Evolutionary conservation across 331 rosid species (phyloP), one percentile per base, ranked within the genome.

Genomic region (Phaseolus coccineus): DNA sequence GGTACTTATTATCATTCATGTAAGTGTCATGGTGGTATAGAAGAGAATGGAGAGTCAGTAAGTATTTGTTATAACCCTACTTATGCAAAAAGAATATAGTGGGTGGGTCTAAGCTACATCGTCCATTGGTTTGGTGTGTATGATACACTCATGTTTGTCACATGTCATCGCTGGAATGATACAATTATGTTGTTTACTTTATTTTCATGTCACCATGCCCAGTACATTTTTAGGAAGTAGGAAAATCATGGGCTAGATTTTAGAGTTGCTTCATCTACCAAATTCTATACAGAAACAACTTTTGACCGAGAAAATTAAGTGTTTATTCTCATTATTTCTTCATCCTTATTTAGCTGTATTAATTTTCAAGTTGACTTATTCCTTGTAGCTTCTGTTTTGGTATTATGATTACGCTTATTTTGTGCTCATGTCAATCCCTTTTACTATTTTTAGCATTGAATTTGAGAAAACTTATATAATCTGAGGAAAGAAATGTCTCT

Each of bases 91-190:
- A 37, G 47, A 75, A 57, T 59, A 37, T 51, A 19, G 48, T 9
- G 10, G 47, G 56, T 71, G 62, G 55, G 51, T 24, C 79, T 71
- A 53, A 24, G 62, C 25, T 40, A 22, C 46, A 61, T 35, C 46
- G 31, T 46, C 16, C 39, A 63, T 37, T 64, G 44, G 71, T 53
- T 53, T 33, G 30, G 44, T 69, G 48, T 77, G 64, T 27, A 46
- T 55, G 66, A n/a, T 24, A 25, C 50, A 39, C 69, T 67, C 53
- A 16, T 48, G 14, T 58, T 59, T 19, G 77, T 62, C 74, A 53
- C 3, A 19, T 69, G 61, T 28, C 81, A 76, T 76, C 69, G 1
- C 72, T 37, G 33, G 71, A 76, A 70, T 82, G 69, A 51, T 53
- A 70, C 16, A 51, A 22, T 28, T 33, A 19, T 61, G 9, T 44